These are phyloP conservation scores for Lactarius akahatsu DNA, from an alignment of 768 basidiomycete genomes.

Conservation along the genomic window DNA sequence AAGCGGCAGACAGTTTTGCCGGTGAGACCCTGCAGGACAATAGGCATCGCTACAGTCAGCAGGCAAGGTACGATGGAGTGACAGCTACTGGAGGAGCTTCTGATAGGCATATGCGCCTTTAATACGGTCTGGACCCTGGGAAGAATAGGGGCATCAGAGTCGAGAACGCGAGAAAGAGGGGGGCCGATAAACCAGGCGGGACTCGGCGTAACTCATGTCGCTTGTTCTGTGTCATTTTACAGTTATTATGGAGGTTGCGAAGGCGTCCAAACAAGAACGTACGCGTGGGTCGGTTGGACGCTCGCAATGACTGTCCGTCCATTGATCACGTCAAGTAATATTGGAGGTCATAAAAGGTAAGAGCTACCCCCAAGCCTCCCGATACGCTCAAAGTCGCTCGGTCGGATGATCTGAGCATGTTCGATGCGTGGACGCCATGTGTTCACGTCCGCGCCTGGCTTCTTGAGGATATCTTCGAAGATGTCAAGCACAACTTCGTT, in stretches of 20 bases:
- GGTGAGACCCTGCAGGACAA: constrained; percentile 45
- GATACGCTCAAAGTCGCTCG: constrained; percentile 64
- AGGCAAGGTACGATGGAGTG: neutral
- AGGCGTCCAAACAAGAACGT: constrained; percentile 36
- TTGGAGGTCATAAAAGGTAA: neutral
- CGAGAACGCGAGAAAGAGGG: neutral
- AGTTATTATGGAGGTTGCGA: neutral
- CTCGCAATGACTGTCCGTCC: constrained; percentile 75
- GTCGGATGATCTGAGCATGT: constrained; percentile 86
- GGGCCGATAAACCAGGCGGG: constrained; percentile 54
- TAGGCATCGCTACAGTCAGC: neutral
- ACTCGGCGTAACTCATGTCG: constrained; percentile 92
- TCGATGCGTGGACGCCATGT: constrained; percentile 79
- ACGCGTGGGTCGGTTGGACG: constrained; percentile 93
- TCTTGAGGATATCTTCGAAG: constrained; percentile 56
- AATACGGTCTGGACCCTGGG: constrained; percentile 75
- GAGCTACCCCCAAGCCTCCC: constrained; percentile 69
- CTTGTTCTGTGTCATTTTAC: constrained; percentile 53
- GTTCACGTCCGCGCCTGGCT: constrained; percentile 37
- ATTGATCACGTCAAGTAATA: neutral
- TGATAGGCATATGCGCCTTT: constrained; percentile 90
- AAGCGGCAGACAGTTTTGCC: constrained; percentile 62
- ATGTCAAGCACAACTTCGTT: constrained; percentile 82
- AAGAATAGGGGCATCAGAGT: constrained; percentile 1
- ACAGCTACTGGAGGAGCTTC: constrained; percentile 64